Base-by-base conservation (phyloP, 352 stramenopile genomes). In the Phytophthora fragariaefolia region DNA sequence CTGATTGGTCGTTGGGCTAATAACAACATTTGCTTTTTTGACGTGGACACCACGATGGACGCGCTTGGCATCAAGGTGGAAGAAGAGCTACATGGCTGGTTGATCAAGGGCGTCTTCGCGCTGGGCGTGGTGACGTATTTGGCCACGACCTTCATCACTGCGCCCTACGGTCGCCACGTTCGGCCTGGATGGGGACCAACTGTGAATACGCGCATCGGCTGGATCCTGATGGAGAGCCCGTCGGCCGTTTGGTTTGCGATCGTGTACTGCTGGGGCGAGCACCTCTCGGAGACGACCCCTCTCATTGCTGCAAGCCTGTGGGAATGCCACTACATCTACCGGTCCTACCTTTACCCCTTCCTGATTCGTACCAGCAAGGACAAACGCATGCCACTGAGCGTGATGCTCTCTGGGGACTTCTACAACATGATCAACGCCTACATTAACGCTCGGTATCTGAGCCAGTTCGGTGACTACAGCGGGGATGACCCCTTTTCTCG, bases 351-450 rank as follows among this genome's bases (percentile, higher is more conserved):
- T 22, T 93, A 90, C 58, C 84, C 84, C 46, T 89, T 90, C 71
- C 72, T 90, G 43, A 90, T 93, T 61, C 77, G 76, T 18, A 57
- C 66, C 43, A 77, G 64, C 66, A 74, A 54, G 32, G 51, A 74
- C 53, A 90, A 91, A 56, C 71, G 63, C 40, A 91, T 93, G 80
- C 84, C 84, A 12, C 40, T 91, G 46, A 80, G 69, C 5, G 70
- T 93, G 20, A 66, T 86, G 65, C 72, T 90, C 20, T 56, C 60
- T 0, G 84, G 77, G 4, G 77, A 83, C 56, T 75, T 77, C 36
- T 93, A 88, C 71, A 93, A 93, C 58, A 15, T 83, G 22, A 78
- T 93, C 50, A 93, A 93, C 57, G 79, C 82, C 17, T 89, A 88
- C 60, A 67, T 91, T 45, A 93, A 93, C 63, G 84, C 80, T 13